Conservation (phyloP, 23 red algal genomes). For the Rhodosorus marinus region DNA sequence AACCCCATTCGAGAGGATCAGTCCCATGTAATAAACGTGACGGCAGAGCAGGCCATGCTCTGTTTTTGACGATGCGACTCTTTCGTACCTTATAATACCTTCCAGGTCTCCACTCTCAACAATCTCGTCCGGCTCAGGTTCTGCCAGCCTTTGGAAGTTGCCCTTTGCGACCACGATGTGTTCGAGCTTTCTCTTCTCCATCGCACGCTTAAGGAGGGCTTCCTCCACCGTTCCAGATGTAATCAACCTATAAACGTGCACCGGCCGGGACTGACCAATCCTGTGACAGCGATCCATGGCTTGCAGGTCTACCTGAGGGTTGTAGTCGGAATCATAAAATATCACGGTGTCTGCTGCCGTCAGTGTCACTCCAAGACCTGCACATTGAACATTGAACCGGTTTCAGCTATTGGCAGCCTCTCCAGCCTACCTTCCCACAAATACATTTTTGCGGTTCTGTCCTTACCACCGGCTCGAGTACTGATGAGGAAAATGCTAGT, state of each 20-base stretch:
- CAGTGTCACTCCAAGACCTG: conserved; percentile 19
- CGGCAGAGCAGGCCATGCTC: too few species aligned
- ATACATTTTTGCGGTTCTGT: too few species aligned
- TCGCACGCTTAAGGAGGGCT: conserved; percentile 3
- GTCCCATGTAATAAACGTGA: too few species aligned
- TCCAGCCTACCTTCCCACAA: too few species aligned
- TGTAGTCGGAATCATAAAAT: conserved; percentile 17
- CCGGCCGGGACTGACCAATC: conserved; percentile 14
- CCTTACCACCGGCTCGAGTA: conserved; percentile 78
- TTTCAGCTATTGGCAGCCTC: too few species aligned
- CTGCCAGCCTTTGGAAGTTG: conserved; percentile 2
- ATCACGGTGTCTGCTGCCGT: conserved; percentile 21
- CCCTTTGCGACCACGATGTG: too few species aligned
- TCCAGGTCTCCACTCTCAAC: too few species aligned
- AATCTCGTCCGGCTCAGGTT: not conserved
- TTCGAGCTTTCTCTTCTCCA: conserved; percentile 23
- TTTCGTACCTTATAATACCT: too few species aligned
- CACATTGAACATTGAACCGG: too few species aligned
- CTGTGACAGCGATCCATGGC: conserved; percentile 29
- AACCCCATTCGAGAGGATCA: too few species aligned
- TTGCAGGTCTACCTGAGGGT: conserved; percentile 35
- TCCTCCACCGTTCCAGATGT: conserved; percentile 13
- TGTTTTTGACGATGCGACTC: too few species aligned
- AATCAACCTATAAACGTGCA: conserved; percentile 22
- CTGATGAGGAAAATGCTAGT: conserved; percentile 54